Conservation (phyloP, 257 asterid genomes). For the Linderniella brevidens region DNA sequence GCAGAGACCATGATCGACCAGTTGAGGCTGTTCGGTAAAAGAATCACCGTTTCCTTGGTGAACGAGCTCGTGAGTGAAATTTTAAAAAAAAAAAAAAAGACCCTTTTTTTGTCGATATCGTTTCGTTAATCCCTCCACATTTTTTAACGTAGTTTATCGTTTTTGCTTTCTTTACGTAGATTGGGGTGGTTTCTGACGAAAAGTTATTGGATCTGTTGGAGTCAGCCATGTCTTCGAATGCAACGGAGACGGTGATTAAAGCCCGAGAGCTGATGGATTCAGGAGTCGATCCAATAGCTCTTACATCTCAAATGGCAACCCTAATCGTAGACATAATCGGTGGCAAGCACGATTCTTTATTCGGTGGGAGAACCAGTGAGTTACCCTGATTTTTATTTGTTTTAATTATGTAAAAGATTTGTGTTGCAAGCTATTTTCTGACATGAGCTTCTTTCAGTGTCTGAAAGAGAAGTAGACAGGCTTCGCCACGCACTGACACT, state of each 20-base stretch:
- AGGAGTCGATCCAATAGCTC: constrained; percentile 75
- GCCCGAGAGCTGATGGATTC: constrained; percentile 86
- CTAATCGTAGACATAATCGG: constrained; percentile 90
- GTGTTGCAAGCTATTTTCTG: neutral
- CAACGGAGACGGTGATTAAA: constrained; percentile 78
- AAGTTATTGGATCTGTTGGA: constrained; percentile 81
- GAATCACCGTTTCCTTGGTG: constrained; percentile 73
- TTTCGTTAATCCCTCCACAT: neutral
- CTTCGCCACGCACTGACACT: constrained; percentile 71
- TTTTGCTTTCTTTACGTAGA: constrained; percentile 23
- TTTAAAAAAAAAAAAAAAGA: too few relatives aligned
- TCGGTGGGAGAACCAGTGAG: constrained; percentile 53
- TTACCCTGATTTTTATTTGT: constrained; percentile 8
- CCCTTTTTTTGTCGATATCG: neutral
- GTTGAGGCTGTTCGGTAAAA: constrained; percentile 80
- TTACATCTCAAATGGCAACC: constrained; percentile 89
- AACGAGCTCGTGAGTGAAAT: constrained; percentile 75
- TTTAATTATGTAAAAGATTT: neutral
- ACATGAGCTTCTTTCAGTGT: constrained; percentile 32
- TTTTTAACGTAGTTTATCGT: neutral
- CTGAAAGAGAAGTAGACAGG: constrained; percentile 62
- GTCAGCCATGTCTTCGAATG: constrained; percentile 87
- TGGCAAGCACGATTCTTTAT: constrained; percentile 41
- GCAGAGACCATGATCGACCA: constrained; percentile 96
- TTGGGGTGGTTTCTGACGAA: constrained; percentile 97